A percentile compares a stretch with the other conserved stretches of the same genome.
phyloP scores from a whole-genome alignment of 2,329 filamentous ascomycete genomes.

The Penicillium brevicompactum region DNA sequence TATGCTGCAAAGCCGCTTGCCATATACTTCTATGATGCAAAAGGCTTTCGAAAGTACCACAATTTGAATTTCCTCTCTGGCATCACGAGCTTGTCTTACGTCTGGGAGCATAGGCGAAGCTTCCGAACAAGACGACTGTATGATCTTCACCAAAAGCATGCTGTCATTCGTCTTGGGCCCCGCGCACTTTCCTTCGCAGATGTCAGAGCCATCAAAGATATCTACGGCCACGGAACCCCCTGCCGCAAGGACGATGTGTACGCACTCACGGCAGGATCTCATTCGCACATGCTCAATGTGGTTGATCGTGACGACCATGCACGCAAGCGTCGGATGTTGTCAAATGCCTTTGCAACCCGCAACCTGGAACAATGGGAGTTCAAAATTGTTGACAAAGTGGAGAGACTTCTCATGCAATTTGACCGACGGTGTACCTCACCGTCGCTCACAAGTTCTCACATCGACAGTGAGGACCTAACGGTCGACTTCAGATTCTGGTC shows the following conservation, averaged over 20 bases:
- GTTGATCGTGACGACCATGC: constrained; percentile 8
- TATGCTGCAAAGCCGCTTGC: neutral
- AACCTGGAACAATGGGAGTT: constrained; percentile 13
- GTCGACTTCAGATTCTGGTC: neutral
- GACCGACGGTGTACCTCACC: neutral
- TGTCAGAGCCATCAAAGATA: constrained; percentile 8
- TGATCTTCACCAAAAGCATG: neutral
- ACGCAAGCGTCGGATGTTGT: constrained; percentile 9
- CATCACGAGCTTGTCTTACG: neutral
- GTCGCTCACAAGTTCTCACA: neutral
- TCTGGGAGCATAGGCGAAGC: neutral
- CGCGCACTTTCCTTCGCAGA: neutral
- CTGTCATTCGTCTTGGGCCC: neutral
- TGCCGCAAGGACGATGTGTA: constrained; percentile 8
- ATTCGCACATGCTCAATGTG: constrained; percentile 11
- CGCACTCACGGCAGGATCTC: neutral
- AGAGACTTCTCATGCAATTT: neutral
- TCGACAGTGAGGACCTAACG: neutral
- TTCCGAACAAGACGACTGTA: neutral
- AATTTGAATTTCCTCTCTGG: constrained; percentile 3
- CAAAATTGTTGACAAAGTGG: constrained; percentile 1
- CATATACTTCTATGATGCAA: neutral
- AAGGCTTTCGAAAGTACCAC: neutral
- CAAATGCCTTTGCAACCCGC: constrained; percentile 5
- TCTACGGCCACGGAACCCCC: constrained; percentile 3